Percentiles rank a stretch among this genome's conserved stretches.
These are phyloP conservation scores for Anisodus acutangulus DNA, from an alignment of 257 asterid species.

Conservation along the genomic window DNA sequence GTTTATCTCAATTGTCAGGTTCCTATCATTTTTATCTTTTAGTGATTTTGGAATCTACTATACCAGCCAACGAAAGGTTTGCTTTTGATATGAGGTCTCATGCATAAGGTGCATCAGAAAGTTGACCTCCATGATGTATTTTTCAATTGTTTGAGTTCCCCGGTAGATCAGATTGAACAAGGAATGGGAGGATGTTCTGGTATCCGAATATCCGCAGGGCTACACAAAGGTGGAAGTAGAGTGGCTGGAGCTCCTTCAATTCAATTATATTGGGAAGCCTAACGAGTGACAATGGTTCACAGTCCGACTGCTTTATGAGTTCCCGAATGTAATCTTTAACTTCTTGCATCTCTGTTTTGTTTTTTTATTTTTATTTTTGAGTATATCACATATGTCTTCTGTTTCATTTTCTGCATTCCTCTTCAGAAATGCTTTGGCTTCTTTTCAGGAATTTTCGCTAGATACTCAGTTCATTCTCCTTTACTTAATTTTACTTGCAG, in stretches of 20 bases:
- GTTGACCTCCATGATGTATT: not conserved
- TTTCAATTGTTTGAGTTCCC: not conserved
- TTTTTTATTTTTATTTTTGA: not conserved
- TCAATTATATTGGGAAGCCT: not conserved
- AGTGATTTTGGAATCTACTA: not conserved
- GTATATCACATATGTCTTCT: not conserved
- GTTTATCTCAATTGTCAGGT: not conserved
- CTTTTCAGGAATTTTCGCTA: conserved; percentile 4
- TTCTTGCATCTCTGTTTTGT: not conserved
- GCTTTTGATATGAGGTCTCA: conserved; percentile 7
- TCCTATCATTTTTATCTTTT: conserved; percentile 2
- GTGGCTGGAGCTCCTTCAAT: not conserved
- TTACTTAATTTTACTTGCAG: not conserved
- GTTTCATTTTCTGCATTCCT: conserved; percentile 25
- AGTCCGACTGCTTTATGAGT: not conserved
- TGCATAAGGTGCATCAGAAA: conserved; percentile 12
- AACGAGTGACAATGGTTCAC: not conserved
- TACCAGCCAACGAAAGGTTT: not conserved
- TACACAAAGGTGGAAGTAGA: not conserved
- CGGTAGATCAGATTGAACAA: not conserved
- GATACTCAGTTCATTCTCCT: not conserved
- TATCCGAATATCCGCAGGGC: not conserved
- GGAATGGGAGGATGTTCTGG: not conserved
- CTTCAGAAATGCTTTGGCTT: not conserved
- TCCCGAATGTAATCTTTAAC: not conserved